Percentiles rank a stretch among this genome's conserved stretches.
phyloP scores from a whole-genome alignment of 441 rosid species.

The Erodium texanum region DNA sequence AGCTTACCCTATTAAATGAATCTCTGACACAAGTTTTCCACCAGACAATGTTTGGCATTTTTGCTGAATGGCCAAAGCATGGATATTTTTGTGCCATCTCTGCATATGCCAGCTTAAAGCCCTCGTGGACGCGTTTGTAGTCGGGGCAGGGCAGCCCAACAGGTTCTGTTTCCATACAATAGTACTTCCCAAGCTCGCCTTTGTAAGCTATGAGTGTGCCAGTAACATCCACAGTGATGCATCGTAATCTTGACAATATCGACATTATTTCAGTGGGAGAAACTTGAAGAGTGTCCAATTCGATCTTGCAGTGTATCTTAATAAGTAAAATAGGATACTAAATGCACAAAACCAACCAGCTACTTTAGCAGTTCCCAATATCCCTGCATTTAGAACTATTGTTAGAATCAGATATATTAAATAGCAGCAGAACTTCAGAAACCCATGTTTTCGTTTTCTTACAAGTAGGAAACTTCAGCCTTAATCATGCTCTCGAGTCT shows the following conservation, averaged over 20 bases:
- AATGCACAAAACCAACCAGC: slow-evolving; percentile 5
- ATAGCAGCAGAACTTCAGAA: neutral
- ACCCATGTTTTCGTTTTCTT: neutral
- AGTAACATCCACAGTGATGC: slow-evolving; percentile 90
- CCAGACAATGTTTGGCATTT: slow-evolving; percentile 83
- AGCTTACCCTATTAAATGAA: slow-evolving; percentile 47
- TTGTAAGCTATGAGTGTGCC: slow-evolving; percentile 93
- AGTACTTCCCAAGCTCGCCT: slow-evolving; percentile 98
- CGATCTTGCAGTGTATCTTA: neutral
- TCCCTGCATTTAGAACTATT: slow-evolving; percentile 1
- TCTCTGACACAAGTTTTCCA: slow-evolving; percentile 85
- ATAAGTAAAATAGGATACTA: too few relatives aligned
- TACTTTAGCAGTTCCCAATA: slow-evolving; percentile 7
- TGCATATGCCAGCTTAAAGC: slow-evolving; percentile 79
- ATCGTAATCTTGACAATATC: slow-evolving; percentile 55
- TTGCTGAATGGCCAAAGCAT: slow-evolving; percentile 74
- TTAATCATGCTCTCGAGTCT: too few relatives aligned
- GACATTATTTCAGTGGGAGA: slow-evolving; percentile 37
- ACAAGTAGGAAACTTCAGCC: too few relatives aligned
- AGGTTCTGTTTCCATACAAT: slow-evolving; percentile 96
- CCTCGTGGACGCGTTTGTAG: slow-evolving; percentile 78
- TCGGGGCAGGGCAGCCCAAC: slow-evolving; percentile 92
- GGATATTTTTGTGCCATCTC: slow-evolving; percentile 88
- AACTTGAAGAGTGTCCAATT: too few relatives aligned
- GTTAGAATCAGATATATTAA: neutral